A percentile compares a stretch with the other conserved stretches of the same genome.
These are phyloP conservation scores for Mrakia hoshinonis DNA, from an alignment of 768 basidiomycete species.

Conservation along the genomic window DNA sequence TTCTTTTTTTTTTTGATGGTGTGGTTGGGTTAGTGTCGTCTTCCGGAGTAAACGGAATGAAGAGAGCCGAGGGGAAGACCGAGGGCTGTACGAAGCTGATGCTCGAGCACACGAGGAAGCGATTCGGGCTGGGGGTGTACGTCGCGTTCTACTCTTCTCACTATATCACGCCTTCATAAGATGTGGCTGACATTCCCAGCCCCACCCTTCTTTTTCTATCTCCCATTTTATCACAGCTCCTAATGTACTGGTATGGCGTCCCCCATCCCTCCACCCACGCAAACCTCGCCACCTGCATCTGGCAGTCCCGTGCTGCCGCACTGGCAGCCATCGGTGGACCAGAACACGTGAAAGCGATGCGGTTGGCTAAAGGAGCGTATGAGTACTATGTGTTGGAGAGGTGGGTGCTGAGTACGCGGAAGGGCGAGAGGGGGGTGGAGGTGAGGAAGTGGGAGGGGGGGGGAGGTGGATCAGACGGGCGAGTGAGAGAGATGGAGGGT, in stretches of 20 bases:
- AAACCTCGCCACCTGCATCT: slow-evolving; percentile 92
- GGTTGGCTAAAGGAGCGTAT: slow-evolving; percentile 56
- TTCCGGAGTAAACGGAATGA: slow-evolving; percentile 74
- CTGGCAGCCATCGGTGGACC: slow-evolving; percentile 68
- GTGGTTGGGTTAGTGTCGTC: slow-evolving; percentile 53
- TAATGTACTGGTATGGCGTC: slow-evolving; percentile 90
- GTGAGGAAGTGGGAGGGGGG: slow-evolving; percentile 56
- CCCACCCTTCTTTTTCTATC: neutral
- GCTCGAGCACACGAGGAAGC: slow-evolving; percentile 86
- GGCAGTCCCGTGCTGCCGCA: slow-evolving; percentile 75
- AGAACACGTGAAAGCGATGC: slow-evolving; percentile 73
- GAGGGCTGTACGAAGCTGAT: slow-evolving; percentile 80
- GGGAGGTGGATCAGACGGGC: no score
- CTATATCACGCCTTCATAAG: no score
- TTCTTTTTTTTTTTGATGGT: no score
- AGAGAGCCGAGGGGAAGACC: slow-evolving; percentile 47
- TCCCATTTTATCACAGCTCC: slow-evolving; percentile 44
- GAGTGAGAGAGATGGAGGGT: neutral
- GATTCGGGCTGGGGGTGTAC: slow-evolving; percentile 70
- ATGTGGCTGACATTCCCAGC: neutral
- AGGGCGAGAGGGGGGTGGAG: slow-evolving; percentile 52
- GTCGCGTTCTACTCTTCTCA: slow-evolving; percentile 37
- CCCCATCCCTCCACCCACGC: slow-evolving; percentile 65
- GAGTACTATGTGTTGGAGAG: slow-evolving; percentile 47
- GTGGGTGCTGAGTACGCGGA: slow-evolving; percentile 57